These are phyloP conservation scores for Nannizziopsis barbatae DNA, from an alignment of 2,329 filamentous ascomycete species.

Conservation along the genomic window DNA sequence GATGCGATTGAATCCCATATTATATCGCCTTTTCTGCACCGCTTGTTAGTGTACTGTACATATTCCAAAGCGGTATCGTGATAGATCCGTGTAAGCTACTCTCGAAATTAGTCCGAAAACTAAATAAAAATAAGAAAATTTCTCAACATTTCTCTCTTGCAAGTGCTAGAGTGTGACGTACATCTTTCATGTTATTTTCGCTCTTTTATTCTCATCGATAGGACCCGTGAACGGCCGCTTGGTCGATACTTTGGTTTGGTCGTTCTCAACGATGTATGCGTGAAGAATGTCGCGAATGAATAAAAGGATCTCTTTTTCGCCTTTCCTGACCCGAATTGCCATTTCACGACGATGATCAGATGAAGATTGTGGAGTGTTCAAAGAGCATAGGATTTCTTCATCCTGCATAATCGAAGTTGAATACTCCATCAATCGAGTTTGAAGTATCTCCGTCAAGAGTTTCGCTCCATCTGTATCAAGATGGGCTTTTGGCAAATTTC, in stretches of 20 bases:
- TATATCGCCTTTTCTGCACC: neutral
- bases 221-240: constrained; percentile 17
- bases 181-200: constrained; percentile 10
- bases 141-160: constrained; percentile 2
- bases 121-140: constrained; percentile 16
- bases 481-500: constrained; percentile 28
- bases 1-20: neutral
- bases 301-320: constrained; percentile 58
- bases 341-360: constrained; percentile 37
- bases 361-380: constrained; percentile 19
- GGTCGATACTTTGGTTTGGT: constrained; percentile 16
- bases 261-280: neutral
- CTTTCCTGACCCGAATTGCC: constrained; percentile 57
- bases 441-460: constrained; percentile 28
- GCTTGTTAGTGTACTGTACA: constrained; percentile 12
- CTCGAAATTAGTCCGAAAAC: constrained; percentile 14
- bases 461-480: constrained; percentile 22
- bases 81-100: constrained; percentile 13
- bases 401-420: constrained; percentile 45
- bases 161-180: neutral
- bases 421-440: constrained; percentile 38
- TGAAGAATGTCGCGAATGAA: constrained; percentile 39
- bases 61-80: constrained; percentile 13
- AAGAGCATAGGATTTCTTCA: constrained; percentile 28
- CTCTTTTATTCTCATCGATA: constrained; percentile 12